These are phyloP conservation scores for Roridomyces roridus DNA, from an alignment of 768 basidiomycete genomes.

Conservation along the genomic window DNA sequence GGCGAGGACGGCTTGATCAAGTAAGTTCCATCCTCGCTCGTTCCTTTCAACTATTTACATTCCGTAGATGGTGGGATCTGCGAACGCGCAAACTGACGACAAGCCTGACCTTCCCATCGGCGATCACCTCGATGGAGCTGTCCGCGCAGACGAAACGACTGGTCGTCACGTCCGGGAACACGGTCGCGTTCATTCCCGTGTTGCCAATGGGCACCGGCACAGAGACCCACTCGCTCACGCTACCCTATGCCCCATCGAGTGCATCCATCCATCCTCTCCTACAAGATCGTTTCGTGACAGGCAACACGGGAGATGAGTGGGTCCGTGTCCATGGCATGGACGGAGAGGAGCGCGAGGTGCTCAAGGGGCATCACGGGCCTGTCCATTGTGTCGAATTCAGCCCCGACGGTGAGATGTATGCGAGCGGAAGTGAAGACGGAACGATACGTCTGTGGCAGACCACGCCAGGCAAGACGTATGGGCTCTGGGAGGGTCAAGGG, in stretches of 20 bases:
- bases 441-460: slow-evolving; percentile 98
- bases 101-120: slow-evolving; percentile 71
- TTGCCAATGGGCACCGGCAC: slow-evolving; percentile 56
- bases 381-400: slow-evolving; percentile 94
- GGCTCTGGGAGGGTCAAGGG: slow-evolving; percentile 77
- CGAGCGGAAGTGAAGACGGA: slow-evolving; percentile 92
- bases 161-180: slow-evolving; percentile 90
- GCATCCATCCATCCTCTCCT: slow-evolving; percentile 92
- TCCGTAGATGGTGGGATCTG: slow-evolving; percentile 93
- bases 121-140: slow-evolving; percentile 95
- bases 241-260: slow-evolving; percentile 89
- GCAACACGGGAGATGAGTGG: slow-evolving; percentile 92
- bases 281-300: slow-evolving; percentile 92
- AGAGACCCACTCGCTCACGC: slow-evolving; percentile 75
- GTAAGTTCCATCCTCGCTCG: slow-evolving; percentile 46
- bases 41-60: neutral
- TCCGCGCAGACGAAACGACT: slow-evolving; percentile 82
- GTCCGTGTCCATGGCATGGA: slow-evolving; percentile 91
- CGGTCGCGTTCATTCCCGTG: slow-evolving; percentile 89
- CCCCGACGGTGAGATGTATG: slow-evolving; percentile 97
- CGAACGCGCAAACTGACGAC: slow-evolving; percentile 77
- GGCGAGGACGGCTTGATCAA: slow-evolving; percentile 93
- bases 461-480: slow-evolving; percentile 91
- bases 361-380: slow-evolving; percentile 97
- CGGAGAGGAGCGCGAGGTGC: slow-evolving; percentile 88